Conservation (phyloP, 2,329 filamentous ascomycete genomes). For the Parafenestella ontariensis region DNA sequence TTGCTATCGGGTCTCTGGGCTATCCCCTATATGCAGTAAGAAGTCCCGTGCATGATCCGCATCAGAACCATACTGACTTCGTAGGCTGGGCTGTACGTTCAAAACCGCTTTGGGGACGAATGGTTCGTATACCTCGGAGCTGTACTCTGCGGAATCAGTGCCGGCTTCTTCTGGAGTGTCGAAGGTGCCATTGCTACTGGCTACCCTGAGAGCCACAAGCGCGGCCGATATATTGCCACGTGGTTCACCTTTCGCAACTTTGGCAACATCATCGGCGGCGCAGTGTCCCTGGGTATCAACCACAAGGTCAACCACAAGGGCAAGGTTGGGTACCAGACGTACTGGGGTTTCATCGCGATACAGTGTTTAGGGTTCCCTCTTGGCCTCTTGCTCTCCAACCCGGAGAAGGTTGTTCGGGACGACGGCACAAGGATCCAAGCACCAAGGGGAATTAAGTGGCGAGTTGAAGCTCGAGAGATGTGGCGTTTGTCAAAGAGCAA, state of each 20-base stretch:
- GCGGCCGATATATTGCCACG: slow-evolving; percentile 51
- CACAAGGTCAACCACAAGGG: slow-evolving; percentile 50
- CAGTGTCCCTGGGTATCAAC: slow-evolving; percentile 60
- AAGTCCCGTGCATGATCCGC: neutral
- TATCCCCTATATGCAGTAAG: slow-evolving; percentile 55
- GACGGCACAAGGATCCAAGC: slow-evolving; percentile 49
- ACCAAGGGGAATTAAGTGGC: slow-evolving; percentile 37
- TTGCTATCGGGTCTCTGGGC: slow-evolving; percentile 55
- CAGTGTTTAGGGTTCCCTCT: slow-evolving; percentile 56
- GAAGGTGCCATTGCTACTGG: slow-evolving; percentile 60
- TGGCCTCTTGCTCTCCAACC: slow-evolving; percentile 53
- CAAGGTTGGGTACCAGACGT: slow-evolving; percentile 54
- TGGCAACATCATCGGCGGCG: slow-evolving; percentile 60
- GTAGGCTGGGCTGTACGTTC: slow-evolving; percentile 54
- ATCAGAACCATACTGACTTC: neutral
- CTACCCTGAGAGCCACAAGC: slow-evolving; percentile 57
- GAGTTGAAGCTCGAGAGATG: slow-evolving; percentile 45
- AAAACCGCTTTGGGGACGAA: slow-evolving; percentile 59
- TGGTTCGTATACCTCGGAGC: slow-evolving; percentile 61
- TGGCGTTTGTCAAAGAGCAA: slow-evolving; percentile 54
- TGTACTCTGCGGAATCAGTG: slow-evolving; percentile 57
- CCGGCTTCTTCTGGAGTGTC: slow-evolving; percentile 60
- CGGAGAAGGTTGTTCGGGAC: slow-evolving; percentile 52
- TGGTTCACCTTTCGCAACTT: slow-evolving; percentile 62
- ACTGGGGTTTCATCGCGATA: slow-evolving; percentile 50